These are phyloP conservation scores for Saccharomyces hybrid DNA, from an alignment of 1,139 yeast genomes.

Conservation along the genomic window DNA sequence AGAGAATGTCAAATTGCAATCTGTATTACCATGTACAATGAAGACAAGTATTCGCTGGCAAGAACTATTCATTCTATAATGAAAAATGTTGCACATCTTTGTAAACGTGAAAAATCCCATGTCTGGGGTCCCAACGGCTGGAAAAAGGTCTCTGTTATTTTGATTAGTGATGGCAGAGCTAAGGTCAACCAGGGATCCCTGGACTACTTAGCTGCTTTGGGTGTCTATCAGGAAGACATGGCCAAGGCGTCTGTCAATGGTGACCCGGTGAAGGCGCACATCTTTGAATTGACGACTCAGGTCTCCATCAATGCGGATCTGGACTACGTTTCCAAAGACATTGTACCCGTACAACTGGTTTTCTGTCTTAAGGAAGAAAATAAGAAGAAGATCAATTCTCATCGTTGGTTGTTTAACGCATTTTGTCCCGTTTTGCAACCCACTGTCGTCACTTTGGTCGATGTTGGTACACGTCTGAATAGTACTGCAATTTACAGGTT, in stretches of 20 bases:
- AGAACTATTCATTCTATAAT: slow-evolving; percentile 91
- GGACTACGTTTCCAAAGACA: slow-evolving; percentile 73
- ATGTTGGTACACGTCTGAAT: slow-evolving; percentile 90
- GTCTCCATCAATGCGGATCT: slow-evolving; percentile 77
- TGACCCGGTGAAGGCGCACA: slow-evolving; percentile 82
- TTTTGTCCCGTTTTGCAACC: slow-evolving; percentile 88
- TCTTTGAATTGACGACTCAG: slow-evolving; percentile 91
- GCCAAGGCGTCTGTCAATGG: slow-evolving; percentile 91
- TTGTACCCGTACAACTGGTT: slow-evolving; percentile 86
- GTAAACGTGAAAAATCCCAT: slow-evolving; percentile 72
- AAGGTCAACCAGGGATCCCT: slow-evolving; percentile 76
- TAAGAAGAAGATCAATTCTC: slow-evolving; percentile 86
- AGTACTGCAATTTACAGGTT: slow-evolving; percentile 77
- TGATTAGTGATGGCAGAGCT: slow-evolving; percentile 89
- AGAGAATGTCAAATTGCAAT: slow-evolving; percentile 85
- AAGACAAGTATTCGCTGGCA: slow-evolving; percentile 79
- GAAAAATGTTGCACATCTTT: slow-evolving; percentile 81
- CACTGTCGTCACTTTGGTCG: slow-evolving; percentile 73
- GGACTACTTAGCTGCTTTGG: slow-evolving; percentile 84
- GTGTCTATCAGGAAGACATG: slow-evolving; percentile 93
- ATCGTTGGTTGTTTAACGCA: slow-evolving; percentile 91
- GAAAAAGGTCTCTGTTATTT: slow-evolving; percentile 87
- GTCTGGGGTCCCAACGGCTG: slow-evolving; percentile 95
- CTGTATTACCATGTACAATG: slow-evolving; percentile 95
- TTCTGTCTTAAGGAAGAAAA: slow-evolving; percentile 87